Base-by-base conservation (phyloP, 2,329 filamentous ascomycete genomes). In the Atkinsonella texensis region DNA sequence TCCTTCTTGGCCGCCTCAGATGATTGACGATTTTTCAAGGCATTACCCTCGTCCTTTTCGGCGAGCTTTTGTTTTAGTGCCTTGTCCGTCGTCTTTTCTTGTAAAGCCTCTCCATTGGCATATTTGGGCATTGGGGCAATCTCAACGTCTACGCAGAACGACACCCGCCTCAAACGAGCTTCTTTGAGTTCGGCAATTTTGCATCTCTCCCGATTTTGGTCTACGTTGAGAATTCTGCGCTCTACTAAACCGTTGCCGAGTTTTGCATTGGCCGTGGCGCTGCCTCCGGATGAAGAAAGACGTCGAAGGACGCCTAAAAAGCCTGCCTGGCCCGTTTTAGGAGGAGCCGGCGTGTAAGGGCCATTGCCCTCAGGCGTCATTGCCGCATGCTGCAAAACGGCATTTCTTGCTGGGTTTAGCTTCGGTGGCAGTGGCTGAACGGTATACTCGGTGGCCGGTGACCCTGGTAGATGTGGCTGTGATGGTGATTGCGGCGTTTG, bases 81-180 rank as follows among this genome's bases (percentile, higher is more conserved):
- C 52, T 68, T 69, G 52, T 78, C 77, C 43, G 70, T 69, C n/a
- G 67, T 62, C 51, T 69, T 72, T 5, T 53, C 57, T 46, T 42
- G 65, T 43, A 40, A 65, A 10, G 75, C 66, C 7, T 77, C 76
- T 15, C 74, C 74, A 3, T 93, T 87, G 13, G 73, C 69, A 59
- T 94, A 93, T 59, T 81, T 83, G 23, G 90, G 88, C 62, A 88
- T 83, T 0, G 89, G 88, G 3, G 91, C 91, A 62, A 98, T 95
- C 66, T 98, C 93, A 4, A 98, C 90, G 62, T 98, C 93, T 2
- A 98, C 93, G 59, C 88, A 95, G 63, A 98, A 98, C 0, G 91
- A 87, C 0, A 98, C 93, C 50, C 89, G 81, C 50, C 89, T 80
- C 54, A 98, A 68, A 65, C 93, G 95, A 47, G 81, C 80, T 60